Conservation (phyloP, 1,284 basidiomycete genomes). For the Dichomitus squalens region DNA sequence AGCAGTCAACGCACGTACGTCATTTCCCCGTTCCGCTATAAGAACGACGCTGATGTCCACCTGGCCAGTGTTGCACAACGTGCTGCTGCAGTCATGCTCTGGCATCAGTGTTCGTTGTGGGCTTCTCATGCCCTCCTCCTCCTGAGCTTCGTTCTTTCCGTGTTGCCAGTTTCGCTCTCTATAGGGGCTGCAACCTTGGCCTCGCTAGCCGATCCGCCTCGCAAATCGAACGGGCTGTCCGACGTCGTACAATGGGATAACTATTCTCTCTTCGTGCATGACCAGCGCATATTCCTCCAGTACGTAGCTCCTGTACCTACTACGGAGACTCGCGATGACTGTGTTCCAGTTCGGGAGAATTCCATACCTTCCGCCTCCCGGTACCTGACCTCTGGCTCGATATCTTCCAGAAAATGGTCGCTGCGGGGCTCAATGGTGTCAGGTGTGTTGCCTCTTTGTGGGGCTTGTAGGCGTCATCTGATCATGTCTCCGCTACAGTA, state of each 20-base stretch:
- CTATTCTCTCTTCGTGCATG: constrained; percentile 33
- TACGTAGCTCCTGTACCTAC: constrained; percentile 32
- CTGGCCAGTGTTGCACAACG: neutral
- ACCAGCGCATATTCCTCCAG: constrained; percentile 48
- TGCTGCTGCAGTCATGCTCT: constrained; percentile 7
- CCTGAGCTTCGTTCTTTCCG: constrained; percentile 16
- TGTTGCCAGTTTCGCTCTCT: constrained; percentile 12
- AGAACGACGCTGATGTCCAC: neutral
- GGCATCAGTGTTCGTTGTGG: constrained; percentile 21
- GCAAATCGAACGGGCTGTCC: constrained; percentile 31
- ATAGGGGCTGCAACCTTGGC: neutral
- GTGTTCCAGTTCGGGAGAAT: constrained; percentile 62
- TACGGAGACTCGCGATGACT: neutral
- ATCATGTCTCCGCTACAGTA: constrained; percentile 36
- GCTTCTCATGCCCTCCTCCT: constrained; percentile 17
- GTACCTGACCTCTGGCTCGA: constrained; percentile 82
- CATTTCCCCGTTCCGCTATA: constrained; percentile 1
- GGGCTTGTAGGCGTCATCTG: neutral
- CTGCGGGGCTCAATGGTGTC: constrained; percentile 78
- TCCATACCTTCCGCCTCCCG: constrained; percentile 83
- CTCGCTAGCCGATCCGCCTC: constrained; percentile 26
- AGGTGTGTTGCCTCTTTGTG: constrained; percentile 19
- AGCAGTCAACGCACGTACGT: neutral
- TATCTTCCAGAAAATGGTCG: constrained; percentile 80
- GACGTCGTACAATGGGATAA: constrained; percentile 37